Percentiles rank a stretch among this genome's conserved stretches.
These are phyloP conservation scores for Nannochloropsis oceanica DNA, from an alignment of 108 stramenopile genomes.

Conservation along the genomic window DNA sequence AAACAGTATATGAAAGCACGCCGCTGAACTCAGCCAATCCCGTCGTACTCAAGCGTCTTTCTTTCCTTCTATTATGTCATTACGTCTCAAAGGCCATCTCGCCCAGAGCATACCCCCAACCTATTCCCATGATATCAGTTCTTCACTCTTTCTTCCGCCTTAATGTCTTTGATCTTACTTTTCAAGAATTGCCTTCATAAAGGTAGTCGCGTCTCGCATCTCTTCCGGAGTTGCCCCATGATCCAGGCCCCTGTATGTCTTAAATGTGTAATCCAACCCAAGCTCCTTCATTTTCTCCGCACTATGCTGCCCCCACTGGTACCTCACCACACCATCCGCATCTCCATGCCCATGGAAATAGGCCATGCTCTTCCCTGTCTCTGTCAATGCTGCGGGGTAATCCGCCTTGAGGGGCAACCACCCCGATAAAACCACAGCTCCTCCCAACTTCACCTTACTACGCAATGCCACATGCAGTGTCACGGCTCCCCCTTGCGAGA, in stretches of 20 bases:
- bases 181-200: not conserved
- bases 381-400: slow-evolving; percentile 8
- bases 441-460: not conserved
- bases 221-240: not conserved
- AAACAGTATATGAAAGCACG: too few species aligned
- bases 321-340: slow-evolving; percentile 7
- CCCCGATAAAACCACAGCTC: not conserved
- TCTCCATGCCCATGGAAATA: slow-evolving; percentile 14
- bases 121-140: too few species aligned
- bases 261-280: not conserved
- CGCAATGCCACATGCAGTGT: slow-evolving; percentile 21
- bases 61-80: not conserved
- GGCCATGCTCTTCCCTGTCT: slow-evolving; percentile 9
- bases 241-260: not conserved
- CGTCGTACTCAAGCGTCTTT: not conserved
- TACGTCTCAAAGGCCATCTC: not conserved
- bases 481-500: slow-evolving; percentile 30
- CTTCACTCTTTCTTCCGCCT: too few species aligned
- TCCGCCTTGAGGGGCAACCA: slow-evolving; percentile 17
- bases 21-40: not conserved
- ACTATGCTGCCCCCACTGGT: slow-evolving; percentile 21
- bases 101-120: too few species aligned
- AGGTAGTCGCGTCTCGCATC: not conserved
- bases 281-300: not conserved
- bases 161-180: not conserved